A percentile compares a stretch with the other conserved stretches of the same genome.
These are phyloP conservation scores for Gossypium herbaceum DNA, from an alignment of 345 rosid genomes.

Conservation along the genomic window DNA sequence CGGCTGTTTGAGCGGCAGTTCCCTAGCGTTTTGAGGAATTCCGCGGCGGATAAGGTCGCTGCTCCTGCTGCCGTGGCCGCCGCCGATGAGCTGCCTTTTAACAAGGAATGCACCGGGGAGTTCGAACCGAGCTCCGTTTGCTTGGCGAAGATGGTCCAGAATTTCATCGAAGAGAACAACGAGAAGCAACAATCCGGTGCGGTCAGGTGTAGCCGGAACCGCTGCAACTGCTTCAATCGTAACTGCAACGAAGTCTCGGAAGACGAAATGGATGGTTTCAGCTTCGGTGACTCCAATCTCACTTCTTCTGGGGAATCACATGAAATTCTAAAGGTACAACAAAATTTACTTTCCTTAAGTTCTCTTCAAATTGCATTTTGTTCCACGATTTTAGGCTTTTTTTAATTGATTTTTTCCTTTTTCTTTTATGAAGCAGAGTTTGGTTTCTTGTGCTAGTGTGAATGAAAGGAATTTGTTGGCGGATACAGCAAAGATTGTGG, in stretches of 20 bases:
- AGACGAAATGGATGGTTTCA: conserved; percentile 54
- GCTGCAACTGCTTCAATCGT: conserved; percentile 60
- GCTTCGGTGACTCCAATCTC: conserved; percentile 18
- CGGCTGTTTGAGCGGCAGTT: conserved; percentile 89
- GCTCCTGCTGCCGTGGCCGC: not conserved
- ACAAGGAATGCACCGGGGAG: conserved; percentile 31
- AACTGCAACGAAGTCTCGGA: conserved; percentile 66
- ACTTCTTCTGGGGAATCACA: conserved; percentile 42
- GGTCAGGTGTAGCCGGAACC: conserved; percentile 34
- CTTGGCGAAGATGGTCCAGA: conserved; percentile 43
- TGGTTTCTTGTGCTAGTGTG: conserved; percentile 53
- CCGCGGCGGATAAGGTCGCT: conserved; percentile 39
- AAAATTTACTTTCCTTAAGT: not conserved
- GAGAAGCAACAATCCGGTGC: conserved; percentile 34
- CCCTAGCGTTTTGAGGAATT: conserved; percentile 34
- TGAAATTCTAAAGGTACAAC: conserved; percentile 61
- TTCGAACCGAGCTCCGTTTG: conserved; percentile 46
- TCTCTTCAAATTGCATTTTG: not conserved
- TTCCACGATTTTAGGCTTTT: no score
- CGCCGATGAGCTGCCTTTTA: conserved; percentile 25
- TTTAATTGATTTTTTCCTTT: not conserved
- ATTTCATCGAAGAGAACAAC: conserved; percentile 41
- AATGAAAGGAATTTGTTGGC: conserved; percentile 50
- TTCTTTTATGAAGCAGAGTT: conserved; percentile 34
- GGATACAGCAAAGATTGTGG: conserved; percentile 63